phyloP scores from a whole-genome alignment of 2,329 filamentous ascomycete genomes.

The Colletotrichum brevisporum region DNA sequence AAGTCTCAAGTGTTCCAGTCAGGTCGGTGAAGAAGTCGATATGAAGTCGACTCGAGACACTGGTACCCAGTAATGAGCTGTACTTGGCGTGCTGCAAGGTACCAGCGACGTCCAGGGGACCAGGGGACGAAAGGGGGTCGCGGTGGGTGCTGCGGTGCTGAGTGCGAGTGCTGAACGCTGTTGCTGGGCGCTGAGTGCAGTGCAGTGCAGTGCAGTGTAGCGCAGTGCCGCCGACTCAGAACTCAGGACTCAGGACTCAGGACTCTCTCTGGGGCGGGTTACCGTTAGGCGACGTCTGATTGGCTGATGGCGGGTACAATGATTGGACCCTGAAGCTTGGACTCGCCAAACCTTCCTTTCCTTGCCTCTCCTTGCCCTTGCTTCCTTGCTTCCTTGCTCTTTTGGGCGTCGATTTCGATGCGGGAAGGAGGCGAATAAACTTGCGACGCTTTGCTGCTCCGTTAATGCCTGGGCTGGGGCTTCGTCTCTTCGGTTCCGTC shows the following conservation, averaged over 20 bases:
- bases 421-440: constrained; percentile 33
- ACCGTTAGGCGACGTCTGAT: constrained; percentile 12
- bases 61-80: not conserved
- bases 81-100: constrained; percentile 3
- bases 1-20: not conserved
- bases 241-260: too few relatives aligned
- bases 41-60: too few relatives aligned
- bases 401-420: constrained; percentile 1
- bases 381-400: not conserved
- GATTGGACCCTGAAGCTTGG: constrained; percentile 38
- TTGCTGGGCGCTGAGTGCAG: too few relatives aligned
- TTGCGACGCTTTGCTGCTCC: not conserved
- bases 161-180: not conserved
- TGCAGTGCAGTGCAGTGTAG: too few relatives aligned
- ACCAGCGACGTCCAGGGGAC: not conserved
- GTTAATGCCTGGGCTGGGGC: constrained; percentile 21
- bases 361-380: too few relatives aligned
- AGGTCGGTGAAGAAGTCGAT: not conserved
- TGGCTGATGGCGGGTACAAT: constrained; percentile 9
- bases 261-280: too few relatives aligned
- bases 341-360: not conserved
- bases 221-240: constrained; percentile 19
- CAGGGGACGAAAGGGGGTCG: constrained; percentile 7
- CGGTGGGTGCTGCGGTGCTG: constrained; percentile 19
- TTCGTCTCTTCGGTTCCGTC: not conserved